A percentile compares a stretch with the other conserved stretches of the same genome.
phyloP scores from a whole-genome alignment of 176 grass and related monocot species.

The Carex myosuroides region DNA sequence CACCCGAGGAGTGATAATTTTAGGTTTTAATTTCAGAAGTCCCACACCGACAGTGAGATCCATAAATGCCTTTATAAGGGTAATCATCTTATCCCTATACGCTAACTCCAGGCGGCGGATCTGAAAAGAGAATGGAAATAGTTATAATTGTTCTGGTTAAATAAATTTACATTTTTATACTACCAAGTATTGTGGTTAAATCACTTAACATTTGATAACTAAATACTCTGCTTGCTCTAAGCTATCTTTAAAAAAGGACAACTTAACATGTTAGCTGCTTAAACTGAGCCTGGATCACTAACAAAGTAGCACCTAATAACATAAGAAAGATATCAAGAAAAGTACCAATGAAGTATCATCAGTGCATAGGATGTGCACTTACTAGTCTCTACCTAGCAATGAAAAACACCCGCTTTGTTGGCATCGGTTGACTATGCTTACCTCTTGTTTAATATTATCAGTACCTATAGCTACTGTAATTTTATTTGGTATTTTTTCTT shows the following conservation, averaged over 20 bases:
- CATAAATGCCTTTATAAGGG: constrained; percentile 2
- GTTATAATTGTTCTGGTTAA: neutral
- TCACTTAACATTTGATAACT: neutral
- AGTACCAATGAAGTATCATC: neutral
- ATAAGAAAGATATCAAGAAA: neutral
- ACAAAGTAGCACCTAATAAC: neutral
- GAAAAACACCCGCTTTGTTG: neutral
- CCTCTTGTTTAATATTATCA: neutral
- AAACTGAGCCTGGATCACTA: neutral
- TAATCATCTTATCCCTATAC: constrained; percentile 14
- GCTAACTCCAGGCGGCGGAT: neutral
- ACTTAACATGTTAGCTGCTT: neutral
- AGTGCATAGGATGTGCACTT: neutral
- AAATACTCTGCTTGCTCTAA: neutral
- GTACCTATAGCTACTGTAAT: neutral
- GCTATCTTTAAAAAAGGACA: neutral
- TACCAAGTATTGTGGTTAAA: neutral
- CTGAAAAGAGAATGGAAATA: neutral
- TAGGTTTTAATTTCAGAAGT: constrained; percentile 13
- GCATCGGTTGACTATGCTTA: neutral
- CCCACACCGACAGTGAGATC: constrained; percentile 8
- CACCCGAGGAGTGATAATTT: constrained; percentile 3
- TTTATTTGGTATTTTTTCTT: neutral
- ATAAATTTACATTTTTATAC: neutral
- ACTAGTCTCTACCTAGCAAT: neutral